Evolutionary conservation across 441 rosid species (phyloP).

Genomic region (Adansonia rubrostipa): DNA sequence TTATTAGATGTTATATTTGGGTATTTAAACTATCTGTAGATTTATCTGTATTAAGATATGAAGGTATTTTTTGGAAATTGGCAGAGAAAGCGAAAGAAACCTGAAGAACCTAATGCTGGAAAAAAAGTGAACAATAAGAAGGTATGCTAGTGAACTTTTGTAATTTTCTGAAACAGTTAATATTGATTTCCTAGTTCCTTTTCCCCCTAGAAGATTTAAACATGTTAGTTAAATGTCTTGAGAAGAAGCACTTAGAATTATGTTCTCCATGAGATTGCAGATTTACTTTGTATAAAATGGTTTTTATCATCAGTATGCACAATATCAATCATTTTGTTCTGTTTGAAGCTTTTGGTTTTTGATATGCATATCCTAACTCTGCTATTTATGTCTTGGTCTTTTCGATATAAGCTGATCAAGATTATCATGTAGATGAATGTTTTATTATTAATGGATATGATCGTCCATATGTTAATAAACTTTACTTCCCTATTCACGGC

Average conservation of each 20-base stretch:
- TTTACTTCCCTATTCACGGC: background rate
- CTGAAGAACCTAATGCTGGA: conserved; percentile 64
- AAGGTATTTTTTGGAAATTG: conserved; percentile 33
- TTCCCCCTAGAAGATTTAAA: background rate
- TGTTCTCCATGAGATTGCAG: too few species aligned
- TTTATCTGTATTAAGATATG: background rate
- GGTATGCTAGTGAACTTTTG: conserved; percentile 49
- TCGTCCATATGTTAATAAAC: background rate
- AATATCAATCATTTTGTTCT: too few species aligned
- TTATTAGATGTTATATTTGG: background rate
- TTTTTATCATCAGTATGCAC: too few species aligned
- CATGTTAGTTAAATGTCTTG: background rate
- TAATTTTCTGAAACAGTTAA: background rate
- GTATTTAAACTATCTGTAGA: background rate
- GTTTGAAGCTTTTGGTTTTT: too few species aligned
- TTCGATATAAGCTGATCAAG: too few species aligned
- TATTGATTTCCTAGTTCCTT: background rate
- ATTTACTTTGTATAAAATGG: too few species aligned
- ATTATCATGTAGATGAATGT: too few species aligned
- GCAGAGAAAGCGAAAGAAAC: conserved; percentile 91
- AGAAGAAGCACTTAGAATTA: background rate
- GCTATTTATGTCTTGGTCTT: too few species aligned
- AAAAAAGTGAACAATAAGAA: conserved; percentile 64
- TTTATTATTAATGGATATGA: background rate
- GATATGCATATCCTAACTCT: too few species aligned